Percentiles rank a stretch among this genome's conserved stretches.
These are phyloP conservation scores for Rubroshorea leprosula DNA, from an alignment of 345 rosid species.

Conservation along the genomic window DNA sequence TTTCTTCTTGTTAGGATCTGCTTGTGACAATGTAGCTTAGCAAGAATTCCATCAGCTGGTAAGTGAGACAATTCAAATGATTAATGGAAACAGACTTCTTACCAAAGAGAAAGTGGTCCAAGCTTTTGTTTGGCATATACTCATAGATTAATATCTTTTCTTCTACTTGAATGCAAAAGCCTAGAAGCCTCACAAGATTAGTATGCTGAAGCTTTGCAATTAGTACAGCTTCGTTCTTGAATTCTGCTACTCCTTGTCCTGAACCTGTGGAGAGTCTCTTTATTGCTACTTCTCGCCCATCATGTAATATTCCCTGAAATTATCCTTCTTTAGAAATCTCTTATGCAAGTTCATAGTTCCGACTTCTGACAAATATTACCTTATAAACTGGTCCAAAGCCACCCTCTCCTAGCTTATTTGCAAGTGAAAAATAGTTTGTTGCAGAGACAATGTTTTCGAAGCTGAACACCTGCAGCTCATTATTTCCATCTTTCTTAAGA, in stretches of 20 bases:
- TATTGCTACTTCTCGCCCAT: conserved; percentile 2
- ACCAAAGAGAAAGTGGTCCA: conserved; percentile 4
- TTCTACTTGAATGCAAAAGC: conserved; percentile 5
- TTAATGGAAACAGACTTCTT: background rate
- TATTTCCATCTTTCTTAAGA: conserved; percentile 2
- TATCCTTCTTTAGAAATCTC: background rate
- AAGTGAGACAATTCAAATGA: background rate
- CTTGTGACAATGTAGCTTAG: background rate
- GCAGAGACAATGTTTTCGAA: background rate
- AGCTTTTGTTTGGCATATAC: conserved; percentile 6
- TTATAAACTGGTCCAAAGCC: background rate
- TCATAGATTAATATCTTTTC: conserved; percentile 2
- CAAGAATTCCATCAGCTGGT: background rate
- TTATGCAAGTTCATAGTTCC: background rate
- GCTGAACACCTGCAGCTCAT: conserved; percentile 12
- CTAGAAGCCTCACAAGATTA: conserved; percentile 2
- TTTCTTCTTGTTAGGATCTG: conserved; percentile 9
- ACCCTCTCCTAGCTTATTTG: conserved; percentile 1
- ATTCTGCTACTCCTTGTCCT: background rate
- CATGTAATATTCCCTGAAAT: background rate
- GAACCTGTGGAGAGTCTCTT: conserved; percentile 1
- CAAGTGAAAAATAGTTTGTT: background rate
- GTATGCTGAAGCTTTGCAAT: conserved; percentile 4
- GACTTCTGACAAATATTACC: background rate
- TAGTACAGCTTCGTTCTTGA: background rate